Conservation (phyloP, 805 yeast genomes). For the Lipomyces chichibuensis region DNA sequence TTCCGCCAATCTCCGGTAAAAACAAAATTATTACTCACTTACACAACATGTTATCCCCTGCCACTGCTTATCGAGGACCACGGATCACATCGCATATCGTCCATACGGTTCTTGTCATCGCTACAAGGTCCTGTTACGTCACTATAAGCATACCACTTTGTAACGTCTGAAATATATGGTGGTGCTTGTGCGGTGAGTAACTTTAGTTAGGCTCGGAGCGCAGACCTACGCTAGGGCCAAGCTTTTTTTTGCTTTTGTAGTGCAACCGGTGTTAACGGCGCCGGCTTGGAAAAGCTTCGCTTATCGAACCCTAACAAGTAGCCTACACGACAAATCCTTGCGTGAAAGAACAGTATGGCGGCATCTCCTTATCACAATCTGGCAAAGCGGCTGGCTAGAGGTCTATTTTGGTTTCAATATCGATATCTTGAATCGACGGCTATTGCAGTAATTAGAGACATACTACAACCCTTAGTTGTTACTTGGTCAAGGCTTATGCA, state of each 20-base stretch:
- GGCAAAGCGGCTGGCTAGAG: background rate
- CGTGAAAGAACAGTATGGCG: background rate
- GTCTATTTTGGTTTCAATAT: conserved; percentile 1
- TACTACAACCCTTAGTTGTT: background rate
- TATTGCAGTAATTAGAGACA: conserved; percentile 1
- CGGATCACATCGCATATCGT: background rate
- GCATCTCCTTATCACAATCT: conserved; percentile 6
- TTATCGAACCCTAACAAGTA: background rate
- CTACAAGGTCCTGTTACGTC: background rate
- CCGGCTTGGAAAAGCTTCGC: conserved; percentile 1
- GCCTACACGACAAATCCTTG: background rate
- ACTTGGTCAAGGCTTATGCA: background rate
- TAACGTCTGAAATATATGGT: background rate
- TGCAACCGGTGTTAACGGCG: background rate
- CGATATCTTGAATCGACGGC: background rate
- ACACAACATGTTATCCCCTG: background rate
- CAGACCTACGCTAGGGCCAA: conserved; percentile 6
- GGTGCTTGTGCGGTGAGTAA: background rate
- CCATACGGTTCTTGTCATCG: background rate
- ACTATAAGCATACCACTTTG: background rate
- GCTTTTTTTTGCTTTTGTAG: background rate
- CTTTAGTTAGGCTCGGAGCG: conserved; percentile 1
- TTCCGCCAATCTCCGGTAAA: background rate
- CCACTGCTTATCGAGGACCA: conserved; percentile 1
- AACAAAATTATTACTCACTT: background rate